These are phyloP conservation scores for Lagenidium giganteum DNA, from an alignment of 352 stramenopile species.

Conservation along the genomic window DNA sequence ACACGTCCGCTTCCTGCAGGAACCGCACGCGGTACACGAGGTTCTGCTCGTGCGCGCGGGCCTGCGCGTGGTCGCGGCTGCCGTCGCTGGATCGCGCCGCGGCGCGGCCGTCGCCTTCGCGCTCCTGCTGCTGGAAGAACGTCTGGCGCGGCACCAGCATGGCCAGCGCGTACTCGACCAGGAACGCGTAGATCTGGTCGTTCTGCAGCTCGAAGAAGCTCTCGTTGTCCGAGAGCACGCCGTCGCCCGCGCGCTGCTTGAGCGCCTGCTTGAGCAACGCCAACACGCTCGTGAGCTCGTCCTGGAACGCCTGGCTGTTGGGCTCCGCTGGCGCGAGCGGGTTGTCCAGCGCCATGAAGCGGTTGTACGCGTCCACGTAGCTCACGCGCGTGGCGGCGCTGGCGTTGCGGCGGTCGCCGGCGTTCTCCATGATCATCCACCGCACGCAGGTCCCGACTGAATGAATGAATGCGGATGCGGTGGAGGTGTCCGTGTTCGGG, in stretches of 20 bases:
- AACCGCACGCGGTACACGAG: constrained; percentile 47
- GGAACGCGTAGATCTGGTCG: constrained; percentile 61
- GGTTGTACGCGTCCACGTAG: constrained; percentile 22
- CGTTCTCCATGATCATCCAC: constrained; percentile 14
- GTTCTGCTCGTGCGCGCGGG: constrained; percentile 22
- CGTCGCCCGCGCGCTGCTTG: constrained; percentile 41
- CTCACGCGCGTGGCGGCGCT: too few relatives aligned
- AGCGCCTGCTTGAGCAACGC: constrained; percentile 29
- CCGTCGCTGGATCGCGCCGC: too few relatives aligned
- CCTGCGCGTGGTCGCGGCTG: constrained; percentile 28
- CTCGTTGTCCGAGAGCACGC: constrained; percentile 55
- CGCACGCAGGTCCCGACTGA: background rate
- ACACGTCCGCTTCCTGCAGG: constrained; percentile 55
- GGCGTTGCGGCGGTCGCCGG: too few relatives aligned
- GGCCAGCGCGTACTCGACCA: constrained; percentile 62
- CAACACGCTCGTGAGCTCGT: constrained; percentile 21
- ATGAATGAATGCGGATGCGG: too few relatives aligned
- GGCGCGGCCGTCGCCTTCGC: constrained; percentile 1
- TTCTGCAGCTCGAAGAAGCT: constrained; percentile 63
- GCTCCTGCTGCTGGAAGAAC: constrained; percentile 38
- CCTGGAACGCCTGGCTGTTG: constrained; percentile 28
- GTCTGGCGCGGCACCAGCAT: constrained; percentile 59
- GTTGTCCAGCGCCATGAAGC: constrained; percentile 26
- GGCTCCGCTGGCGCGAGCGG: constrained; percentile 18
- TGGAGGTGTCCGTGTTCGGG: constrained; percentile 3